Evolutionary conservation across 2,329 filamentous ascomycete species (phyloP).

Genomic region (Aspergillus felis): DNA sequence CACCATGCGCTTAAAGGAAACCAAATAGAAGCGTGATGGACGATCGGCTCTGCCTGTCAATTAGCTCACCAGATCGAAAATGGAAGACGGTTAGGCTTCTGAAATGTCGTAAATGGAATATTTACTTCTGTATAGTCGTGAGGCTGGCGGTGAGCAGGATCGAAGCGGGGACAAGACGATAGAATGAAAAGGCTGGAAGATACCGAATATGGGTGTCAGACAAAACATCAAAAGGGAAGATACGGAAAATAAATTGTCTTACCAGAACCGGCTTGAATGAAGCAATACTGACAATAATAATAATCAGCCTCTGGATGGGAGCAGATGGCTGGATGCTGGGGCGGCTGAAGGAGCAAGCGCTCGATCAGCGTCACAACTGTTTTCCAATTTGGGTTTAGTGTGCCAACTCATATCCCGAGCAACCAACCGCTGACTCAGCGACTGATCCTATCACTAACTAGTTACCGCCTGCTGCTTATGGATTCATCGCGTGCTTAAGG

Average conservation of each 20-base stretch:
- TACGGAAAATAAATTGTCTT: neutral
- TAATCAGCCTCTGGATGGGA: neutral
- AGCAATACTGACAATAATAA: neutral
- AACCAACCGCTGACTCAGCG: conserved; percentile 31
- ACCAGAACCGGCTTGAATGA: neutral
- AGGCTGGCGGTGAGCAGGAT: conserved; percentile 9
- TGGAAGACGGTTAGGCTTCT: neutral
- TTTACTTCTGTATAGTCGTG: conserved; percentile 7
- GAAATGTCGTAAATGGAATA: neutral
- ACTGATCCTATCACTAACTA: neutral
- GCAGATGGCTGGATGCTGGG: conserved; percentile 10
- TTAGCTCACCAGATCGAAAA: neutral
- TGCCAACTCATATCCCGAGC: conserved; percentile 37
- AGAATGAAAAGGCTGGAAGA: neutral
- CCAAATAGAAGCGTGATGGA: conserved; percentile 7
- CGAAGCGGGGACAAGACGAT: conserved; percentile 1
- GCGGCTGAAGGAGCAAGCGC: conserved; percentile 3
- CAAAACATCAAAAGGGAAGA: neutral
- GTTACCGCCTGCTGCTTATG: conserved; percentile 21
- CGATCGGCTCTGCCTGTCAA: neutral
- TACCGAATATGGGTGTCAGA: neutral
- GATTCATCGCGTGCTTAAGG: conserved; percentile 10
- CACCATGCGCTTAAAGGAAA: conserved; percentile 36
- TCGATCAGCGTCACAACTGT: conserved; percentile 31
- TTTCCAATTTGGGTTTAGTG: conserved; percentile 40